These are phyloP conservation scores for Nelumbo lutea DNA, from an alignment of 164 flowering plant genomes.

Conservation along the genomic window DNA sequence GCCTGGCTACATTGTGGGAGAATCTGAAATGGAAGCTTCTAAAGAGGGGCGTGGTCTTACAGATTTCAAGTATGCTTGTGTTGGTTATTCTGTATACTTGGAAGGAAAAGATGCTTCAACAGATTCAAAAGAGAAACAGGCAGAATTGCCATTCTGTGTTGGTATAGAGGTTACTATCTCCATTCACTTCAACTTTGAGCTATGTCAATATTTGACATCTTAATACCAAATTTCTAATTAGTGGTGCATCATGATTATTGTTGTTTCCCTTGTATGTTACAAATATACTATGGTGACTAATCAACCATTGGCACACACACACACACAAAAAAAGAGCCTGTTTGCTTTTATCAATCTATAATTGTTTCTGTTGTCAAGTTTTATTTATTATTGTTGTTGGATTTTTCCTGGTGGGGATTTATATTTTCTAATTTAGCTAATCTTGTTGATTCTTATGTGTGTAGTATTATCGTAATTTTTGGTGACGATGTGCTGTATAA, in stretches of 20 bases:
- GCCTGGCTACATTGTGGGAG: conserved; percentile 39
- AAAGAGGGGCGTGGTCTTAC: conserved; percentile 44
- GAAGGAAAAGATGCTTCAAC: conserved; percentile 26
- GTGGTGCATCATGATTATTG: background rate
- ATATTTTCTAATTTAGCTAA: too few relatives aligned
- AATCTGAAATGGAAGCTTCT: conserved; percentile 53
- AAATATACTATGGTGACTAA: background rate
- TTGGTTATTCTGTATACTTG: conserved; percentile 59
- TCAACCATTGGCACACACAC: too few relatives aligned
- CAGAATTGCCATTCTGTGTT: conserved; percentile 53
- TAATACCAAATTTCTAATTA: too few relatives aligned
- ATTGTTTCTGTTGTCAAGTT: too few relatives aligned
- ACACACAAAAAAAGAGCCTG: too few relatives aligned
- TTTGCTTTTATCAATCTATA: too few relatives aligned
- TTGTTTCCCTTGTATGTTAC: background rate
- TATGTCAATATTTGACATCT: background rate
- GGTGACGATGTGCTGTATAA: too few relatives aligned
- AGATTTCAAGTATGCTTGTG: conserved; percentile 61
- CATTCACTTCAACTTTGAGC: background rate
- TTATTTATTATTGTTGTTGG: too few relatives aligned
- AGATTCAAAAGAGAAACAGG: conserved; percentile 23
- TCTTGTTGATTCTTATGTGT: too few relatives aligned
- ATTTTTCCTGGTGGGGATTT: too few relatives aligned
- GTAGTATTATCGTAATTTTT: too few relatives aligned
- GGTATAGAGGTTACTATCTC: conserved; percentile 55